phyloP scores from a whole-genome alignment of 2,329 filamentous ascomycete genomes.

The Ascochyta pisi region DNA sequence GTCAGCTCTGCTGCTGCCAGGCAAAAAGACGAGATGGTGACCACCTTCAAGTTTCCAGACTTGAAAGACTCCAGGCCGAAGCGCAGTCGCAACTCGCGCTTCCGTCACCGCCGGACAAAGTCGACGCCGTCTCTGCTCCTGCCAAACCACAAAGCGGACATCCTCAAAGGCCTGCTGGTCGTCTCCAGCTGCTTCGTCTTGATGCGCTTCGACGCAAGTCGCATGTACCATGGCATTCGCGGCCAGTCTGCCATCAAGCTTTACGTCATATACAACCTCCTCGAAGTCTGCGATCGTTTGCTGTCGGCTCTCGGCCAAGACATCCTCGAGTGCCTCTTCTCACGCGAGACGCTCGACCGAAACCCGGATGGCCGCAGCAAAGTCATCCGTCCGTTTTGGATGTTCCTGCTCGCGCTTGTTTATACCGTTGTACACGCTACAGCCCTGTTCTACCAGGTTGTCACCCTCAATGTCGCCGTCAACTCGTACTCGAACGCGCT shows the following conservation, averaged over 20 bases:
- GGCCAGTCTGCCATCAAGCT: slow-evolving; percentile 97
- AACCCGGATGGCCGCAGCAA: slow-evolving; percentile 90
- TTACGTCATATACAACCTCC: slow-evolving; percentile 97
- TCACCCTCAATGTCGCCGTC: slow-evolving; percentile 95
- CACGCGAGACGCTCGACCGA: slow-evolving; percentile 87
- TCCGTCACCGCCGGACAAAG: slow-evolving; percentile 74
- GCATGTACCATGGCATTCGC: slow-evolving; percentile 97
- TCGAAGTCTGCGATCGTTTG: slow-evolving; percentile 90
- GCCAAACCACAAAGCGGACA: slow-evolving; percentile 91
- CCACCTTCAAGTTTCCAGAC: slow-evolving; percentile 39
- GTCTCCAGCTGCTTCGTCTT: slow-evolving; percentile 83
- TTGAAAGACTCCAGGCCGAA: slow-evolving; percentile 37
- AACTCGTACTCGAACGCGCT: slow-evolving; percentile 98
- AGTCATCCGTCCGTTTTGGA: slow-evolving; percentile 83
- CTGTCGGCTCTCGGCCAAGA: slow-evolving; percentile 93
- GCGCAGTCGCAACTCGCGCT: slow-evolving; percentile 40
- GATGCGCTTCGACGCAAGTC: slow-evolving; percentile 90
- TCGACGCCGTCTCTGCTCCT: slow-evolving; percentile 85
- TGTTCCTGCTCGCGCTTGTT: slow-evolving; percentile 83
- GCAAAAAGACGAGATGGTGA: slow-evolving; percentile 30
- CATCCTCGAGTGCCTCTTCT: slow-evolving; percentile 94
- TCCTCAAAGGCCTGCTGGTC: slow-evolving; percentile 88
- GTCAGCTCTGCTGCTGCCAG: slow-evolving; percentile 26
- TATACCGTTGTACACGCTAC: slow-evolving; percentile 91
- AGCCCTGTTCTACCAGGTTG: slow-evolving; percentile 94